Percentiles rank a stretch among this genome's conserved stretches.
Evolutionary conservation across 441 rosid species (phyloP).

Genomic region (Gossypium laxum): DNA sequence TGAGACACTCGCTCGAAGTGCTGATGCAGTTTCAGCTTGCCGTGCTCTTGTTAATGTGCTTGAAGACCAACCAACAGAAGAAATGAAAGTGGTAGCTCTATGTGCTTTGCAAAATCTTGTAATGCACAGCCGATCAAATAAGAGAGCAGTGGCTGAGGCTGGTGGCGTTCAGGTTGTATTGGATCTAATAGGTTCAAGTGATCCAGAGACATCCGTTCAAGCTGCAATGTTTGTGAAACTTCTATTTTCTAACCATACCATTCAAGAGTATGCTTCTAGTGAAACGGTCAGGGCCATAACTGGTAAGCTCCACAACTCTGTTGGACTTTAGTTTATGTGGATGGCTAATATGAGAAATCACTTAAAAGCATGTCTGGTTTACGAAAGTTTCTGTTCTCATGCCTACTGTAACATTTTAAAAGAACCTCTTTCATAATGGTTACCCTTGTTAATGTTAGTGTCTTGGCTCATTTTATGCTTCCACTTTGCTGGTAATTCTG

Average conservation of each 20-base stretch:
- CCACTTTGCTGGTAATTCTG: not conserved
- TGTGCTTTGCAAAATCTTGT: slow-evolving; percentile 99
- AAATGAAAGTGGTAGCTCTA: slow-evolving; percentile 97
- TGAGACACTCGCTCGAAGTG: slow-evolving; percentile 83
- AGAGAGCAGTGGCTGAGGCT: slow-evolving; percentile 99
- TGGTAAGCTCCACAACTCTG: slow-evolving; percentile 38
- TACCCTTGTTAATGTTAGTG: not conserved
- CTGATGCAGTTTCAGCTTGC: slow-evolving; percentile 97
- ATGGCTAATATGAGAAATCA: slow-evolving; percentile 7
- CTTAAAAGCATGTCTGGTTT: not conserved
- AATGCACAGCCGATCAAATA: slow-evolving; percentile 90
- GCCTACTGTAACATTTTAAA: slow-evolving; percentile 2
- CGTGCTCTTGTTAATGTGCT: slow-evolving; percentile 96
- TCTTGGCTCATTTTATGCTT: not conserved
- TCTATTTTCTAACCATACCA: slow-evolving; percentile 91
- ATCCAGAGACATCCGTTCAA: slow-evolving; percentile 94
- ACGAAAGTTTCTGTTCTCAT: not conserved
- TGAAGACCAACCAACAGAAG: slow-evolving; percentile 99
- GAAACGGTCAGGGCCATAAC: slow-evolving; percentile 98
- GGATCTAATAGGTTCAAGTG: slow-evolving; percentile 95
- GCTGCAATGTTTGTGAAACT: slow-evolving; percentile 96
- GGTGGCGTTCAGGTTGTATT: slow-evolving; percentile 97
- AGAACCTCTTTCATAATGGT: not conserved
- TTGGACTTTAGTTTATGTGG: not conserved
- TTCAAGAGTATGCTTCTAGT: slow-evolving; percentile 98